Conservation (phyloP, 106 monocot genomes). For the Allium fistulosum region DNA sequence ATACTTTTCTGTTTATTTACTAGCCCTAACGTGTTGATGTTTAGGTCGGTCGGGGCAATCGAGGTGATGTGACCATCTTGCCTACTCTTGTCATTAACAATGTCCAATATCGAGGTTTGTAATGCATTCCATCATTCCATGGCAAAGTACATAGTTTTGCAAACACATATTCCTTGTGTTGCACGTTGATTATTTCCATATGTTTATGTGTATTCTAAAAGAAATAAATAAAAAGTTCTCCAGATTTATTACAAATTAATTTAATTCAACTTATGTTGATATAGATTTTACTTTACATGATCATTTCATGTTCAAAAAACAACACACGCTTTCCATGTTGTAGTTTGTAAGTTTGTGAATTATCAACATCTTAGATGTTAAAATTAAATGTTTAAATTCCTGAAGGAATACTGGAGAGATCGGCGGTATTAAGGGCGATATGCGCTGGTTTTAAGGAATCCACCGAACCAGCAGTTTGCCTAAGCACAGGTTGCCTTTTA, state of each 20-base stretch:
- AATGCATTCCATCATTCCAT: conserved; percentile 1
- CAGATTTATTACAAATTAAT: no score
- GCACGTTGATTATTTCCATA: no score
- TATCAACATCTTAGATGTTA: neutral
- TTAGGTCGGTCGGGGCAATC: conserved; percentile 64
- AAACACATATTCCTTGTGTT: no score
- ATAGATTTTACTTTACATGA: neutral
- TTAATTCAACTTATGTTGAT: neutral
- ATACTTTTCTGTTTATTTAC: no score
- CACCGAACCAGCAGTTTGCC: conserved; percentile 81
- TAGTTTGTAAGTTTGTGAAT: neutral
- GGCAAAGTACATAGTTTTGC: no score
- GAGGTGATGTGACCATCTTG: conserved; percentile 89
- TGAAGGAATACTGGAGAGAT: conserved; percentile 72
- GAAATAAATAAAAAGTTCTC: no score
- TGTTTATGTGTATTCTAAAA: no score
- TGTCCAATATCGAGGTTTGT: conserved; percentile 83
- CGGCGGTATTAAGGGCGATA: conserved; percentile 69
- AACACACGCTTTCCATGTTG: neutral
- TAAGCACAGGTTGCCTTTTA: conserved; percentile 52
- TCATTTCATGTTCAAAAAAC: neutral
- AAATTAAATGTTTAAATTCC: conserved; percentile 4
- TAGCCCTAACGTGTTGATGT: neutral
- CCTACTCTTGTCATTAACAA: conserved; percentile 85
- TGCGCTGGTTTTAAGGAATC: conserved; percentile 92